Percentiles rank a stretch among this genome's conserved stretches.
phyloP scores from a whole-genome alignment of 2,329 filamentous ascomycete species.

The Neofusicoccum ribis region DNA sequence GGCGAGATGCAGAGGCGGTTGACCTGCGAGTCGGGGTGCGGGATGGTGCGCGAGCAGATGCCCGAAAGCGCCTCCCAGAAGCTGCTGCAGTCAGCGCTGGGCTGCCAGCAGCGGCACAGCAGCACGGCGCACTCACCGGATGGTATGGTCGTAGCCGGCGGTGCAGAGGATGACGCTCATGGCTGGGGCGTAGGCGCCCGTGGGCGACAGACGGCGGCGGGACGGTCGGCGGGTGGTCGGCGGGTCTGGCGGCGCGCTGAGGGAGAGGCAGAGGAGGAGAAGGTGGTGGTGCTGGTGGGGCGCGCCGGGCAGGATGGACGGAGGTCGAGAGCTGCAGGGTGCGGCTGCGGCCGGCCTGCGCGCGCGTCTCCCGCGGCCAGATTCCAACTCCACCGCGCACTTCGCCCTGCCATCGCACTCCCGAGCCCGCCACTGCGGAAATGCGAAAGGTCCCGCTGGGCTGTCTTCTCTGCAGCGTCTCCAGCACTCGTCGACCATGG shows the following conservation, averaged over 20 bases:
- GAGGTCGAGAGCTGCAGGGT: neutral
- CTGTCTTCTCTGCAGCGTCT: no score
- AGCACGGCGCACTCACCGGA: slow-evolving; percentile 54
- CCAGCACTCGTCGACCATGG: no score
- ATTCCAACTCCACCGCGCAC: no score
- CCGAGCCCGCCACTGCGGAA: no score
- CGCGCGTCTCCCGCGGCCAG: no score
- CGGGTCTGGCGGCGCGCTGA: no score
- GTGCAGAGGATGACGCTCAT: slow-evolving; percentile 71
- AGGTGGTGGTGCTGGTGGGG: no score
- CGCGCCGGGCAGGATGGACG: no score
- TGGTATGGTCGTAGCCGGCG: slow-evolving; percentile 75
- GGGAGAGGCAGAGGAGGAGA: no score
- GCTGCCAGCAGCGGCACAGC: neutral
- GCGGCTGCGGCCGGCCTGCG: neutral
- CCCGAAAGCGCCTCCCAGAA: slow-evolving; percentile 99
- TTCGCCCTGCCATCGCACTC: no score
- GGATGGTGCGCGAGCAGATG: slow-evolving; percentile 96
- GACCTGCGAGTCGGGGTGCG: slow-evolving; percentile 96
- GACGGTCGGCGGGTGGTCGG: neutral
- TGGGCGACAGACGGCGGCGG: neutral
- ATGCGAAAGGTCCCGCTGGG: no score
- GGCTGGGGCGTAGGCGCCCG: neutral
- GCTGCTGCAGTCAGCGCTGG: slow-evolving; percentile 46
- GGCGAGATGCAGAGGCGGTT: slow-evolving; percentile 98